Evolutionary conservation across 768 basidiomycete species (phyloP), one percentile per base, ranked within the genome.

Genomic region (Rickenella mellea): DNA sequence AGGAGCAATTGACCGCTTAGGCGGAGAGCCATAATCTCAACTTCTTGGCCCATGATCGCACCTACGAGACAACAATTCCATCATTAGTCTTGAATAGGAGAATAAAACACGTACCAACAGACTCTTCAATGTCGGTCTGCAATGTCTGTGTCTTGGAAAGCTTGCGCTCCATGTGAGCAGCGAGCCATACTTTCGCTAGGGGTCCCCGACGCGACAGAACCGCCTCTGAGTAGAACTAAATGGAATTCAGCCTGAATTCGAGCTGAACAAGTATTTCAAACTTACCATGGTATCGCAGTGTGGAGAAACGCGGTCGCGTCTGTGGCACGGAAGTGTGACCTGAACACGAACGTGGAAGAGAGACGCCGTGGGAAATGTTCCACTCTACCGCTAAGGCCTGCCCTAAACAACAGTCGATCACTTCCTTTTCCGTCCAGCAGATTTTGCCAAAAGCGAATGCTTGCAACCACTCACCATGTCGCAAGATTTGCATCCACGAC

Each of bases 81-180:
- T 36, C 14, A 26, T 21, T 22, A n/a, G 14, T 10, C 14, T 14
- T 12, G 21, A 38, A 42, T 26, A 15, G 6, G 11, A 27, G n/a
- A 21, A 10, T 33, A 4, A 14, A 47, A 29, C 42, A 68, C 83
- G 50, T 51, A 83, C 89, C 88, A 51, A 94, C 90, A 42, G 88
- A 86, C 58, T 97, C 80, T 50, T 85, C 90, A 41, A 99, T 96
- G 62, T 96, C 89, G 1, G 93, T 93, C 56, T 92, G 87, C 2
- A 96, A 66, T 1, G 94, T 91, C 60, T 94, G 90, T 21, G 83
- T 80, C 64, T 98, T 99, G 52, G 88, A 91, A 55, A 99, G 80
- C 68, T 97, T 97, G 55, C 90, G 80, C 64, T 97, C 92, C 81
- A 94, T 92, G 71, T 97, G 94, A 1, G 96, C 94, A 30, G 94